Conservation (phyloP, 495 filamentous ascomycete species). For the Penicillium pancosmium region DNA sequence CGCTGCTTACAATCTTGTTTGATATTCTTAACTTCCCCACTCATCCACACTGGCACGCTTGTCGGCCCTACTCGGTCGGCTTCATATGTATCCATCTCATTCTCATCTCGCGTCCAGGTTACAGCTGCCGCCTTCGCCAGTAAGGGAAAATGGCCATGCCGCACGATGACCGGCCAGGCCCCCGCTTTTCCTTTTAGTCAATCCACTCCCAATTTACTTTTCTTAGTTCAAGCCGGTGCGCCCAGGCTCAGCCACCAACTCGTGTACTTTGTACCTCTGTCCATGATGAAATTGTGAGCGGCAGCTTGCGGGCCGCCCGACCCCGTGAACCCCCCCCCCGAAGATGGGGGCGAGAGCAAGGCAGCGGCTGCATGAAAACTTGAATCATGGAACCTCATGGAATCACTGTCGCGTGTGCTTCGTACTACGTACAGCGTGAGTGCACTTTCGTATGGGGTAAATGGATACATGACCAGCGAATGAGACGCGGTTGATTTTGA, state of each 20-base stretch:
- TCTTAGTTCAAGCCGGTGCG: neutral
- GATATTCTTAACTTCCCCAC: neutral
- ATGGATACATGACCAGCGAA: neutral
- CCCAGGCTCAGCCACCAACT: conserved; percentile 4
- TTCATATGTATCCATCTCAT: neutral
- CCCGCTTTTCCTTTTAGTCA: conserved; percentile 5
- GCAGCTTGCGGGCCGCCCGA: neutral
- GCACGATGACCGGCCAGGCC: neutral
- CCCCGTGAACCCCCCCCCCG: neutral
- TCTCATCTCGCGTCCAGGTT: neutral
- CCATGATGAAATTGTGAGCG: conserved; percentile 1
- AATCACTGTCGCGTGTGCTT: neutral
- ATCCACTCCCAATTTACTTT: neutral
- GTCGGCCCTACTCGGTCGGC: conserved; percentile 2
- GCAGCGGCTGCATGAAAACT: conserved; percentile 3
- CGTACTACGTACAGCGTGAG: neutral
- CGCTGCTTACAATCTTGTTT: conserved; percentile 1
- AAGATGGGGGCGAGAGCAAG: conserved; percentile 1
- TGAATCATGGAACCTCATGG: neutral
- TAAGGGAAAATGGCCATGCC: conserved; percentile 5
- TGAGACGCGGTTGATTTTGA: neutral
- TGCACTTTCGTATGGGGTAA: neutral
- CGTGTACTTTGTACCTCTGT: neutral
- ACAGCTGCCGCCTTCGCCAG: neutral
- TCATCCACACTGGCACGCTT: neutral